Base-by-base conservation (phyloP, 768 basidiomycete genomes). In the Lactifluus rugatus region DNA sequence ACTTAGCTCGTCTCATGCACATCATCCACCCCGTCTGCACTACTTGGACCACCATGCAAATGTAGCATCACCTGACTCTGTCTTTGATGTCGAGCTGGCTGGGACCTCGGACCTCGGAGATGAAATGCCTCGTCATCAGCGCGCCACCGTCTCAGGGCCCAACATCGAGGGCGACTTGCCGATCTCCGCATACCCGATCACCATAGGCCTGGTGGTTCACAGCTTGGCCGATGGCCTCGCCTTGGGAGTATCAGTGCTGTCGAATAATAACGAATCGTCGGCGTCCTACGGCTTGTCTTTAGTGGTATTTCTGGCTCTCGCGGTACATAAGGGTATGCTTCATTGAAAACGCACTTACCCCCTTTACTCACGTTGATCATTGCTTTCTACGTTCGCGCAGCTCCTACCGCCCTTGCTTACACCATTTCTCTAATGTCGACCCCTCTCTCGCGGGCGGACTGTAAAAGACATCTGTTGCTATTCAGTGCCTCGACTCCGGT, bases 201-300 rank as follows among this genome's bases (percentile, higher is more conserved):
- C 93, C 0, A 71, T 97, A 9, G 96, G 94, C 1, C 74, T 98
- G 46, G 78, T 91, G 25, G 80, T 93, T 25, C 95, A 99, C 67
- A 89, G 84, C 1, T 76, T 93, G 48, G 89, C 93, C 0, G 96
- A 99, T 70, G 94, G 96, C 3, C 83, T 96, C 57, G 92, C 91
- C 2, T 74, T 98, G 39, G 96, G 95, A 23, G 87, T 93, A 19
- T 86, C 88, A 2, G 77, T 80, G 13, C 72, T 85, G 37, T 69
- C 71, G 21, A 58, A 63, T 10, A 58, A 64, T 13, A 66, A 68
- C 19, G 48, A 51, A 6, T 57, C 70, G 0, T 73, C 66, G 10
- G 67, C 62, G 56, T 71, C 74, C 17, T 74, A 73, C 23, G 76
- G 74, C 36, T 68, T 97, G 32, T 89, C 93, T 1, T 66, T 92